Percentiles rank a stretch among this genome's conserved stretches.
Conservation (phyloP, 257 asterid genomes). For the Penstemon davidsonii region DNA sequence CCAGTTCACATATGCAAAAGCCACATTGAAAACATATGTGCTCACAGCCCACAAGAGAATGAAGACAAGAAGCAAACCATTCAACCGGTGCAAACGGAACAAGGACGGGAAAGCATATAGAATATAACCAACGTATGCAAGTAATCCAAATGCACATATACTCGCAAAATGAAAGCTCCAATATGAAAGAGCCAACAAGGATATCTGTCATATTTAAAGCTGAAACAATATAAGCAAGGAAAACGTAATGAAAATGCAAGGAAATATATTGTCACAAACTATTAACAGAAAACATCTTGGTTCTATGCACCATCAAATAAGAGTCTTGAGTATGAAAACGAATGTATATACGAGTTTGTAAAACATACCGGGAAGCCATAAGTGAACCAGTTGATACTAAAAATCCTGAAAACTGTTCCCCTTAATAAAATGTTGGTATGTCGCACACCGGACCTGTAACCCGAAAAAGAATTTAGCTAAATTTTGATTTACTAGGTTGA, state of each 20-base stretch:
- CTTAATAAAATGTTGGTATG: constrained; percentile 90
- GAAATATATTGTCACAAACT: constrained; percentile 12
- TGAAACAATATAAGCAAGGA: constrained; percentile 47
- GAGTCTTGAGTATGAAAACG: constrained; percentile 23
- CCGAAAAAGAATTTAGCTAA: constrained; percentile 21
- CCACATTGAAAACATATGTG: constrained; percentile 90
- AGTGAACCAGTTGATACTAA: constrained; percentile 97
- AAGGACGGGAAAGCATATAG: constrained; percentile 86
- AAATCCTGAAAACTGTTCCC: constrained; percentile 78
- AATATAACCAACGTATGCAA: constrained; percentile 90
- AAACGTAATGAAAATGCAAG: constrained; percentile 14
- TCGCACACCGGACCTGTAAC: constrained; percentile 89
- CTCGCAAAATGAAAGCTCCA: constrained; percentile 99
- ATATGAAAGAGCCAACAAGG: constrained; percentile 83
- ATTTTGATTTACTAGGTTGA: constrained; percentile 16
- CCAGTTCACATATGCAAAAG: constrained; percentile 82
- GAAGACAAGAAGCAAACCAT: constrained; percentile 94
- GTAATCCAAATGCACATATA: constrained; percentile 94
- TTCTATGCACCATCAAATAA: constrained; percentile 12
- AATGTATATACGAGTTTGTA: constrained; percentile 22
- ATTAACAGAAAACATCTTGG: constrained; percentile 7
- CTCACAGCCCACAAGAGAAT: constrained; percentile 98
- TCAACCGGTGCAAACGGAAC: constrained; percentile 87
- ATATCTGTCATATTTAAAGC: constrained; percentile 68
- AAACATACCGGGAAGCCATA: constrained; percentile 94